These are phyloP conservation scores for Vaccinium macrocarpon DNA, from an alignment of 148 eudicot genomes.

Conservation along the genomic window DNA sequence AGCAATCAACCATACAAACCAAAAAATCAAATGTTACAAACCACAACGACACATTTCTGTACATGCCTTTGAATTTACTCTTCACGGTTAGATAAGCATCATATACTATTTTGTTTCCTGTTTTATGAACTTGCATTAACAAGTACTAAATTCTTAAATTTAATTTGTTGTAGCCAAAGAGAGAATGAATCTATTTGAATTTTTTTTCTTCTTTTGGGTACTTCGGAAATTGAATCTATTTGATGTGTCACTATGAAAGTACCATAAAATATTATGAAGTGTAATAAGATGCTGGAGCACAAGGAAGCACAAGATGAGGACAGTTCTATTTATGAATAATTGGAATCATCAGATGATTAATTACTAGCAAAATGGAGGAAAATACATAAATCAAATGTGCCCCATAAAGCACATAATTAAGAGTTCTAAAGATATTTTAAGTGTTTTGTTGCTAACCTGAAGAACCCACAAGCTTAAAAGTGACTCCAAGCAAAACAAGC, in stretches of 20 bases:
- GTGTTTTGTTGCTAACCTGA: slow-evolving; percentile 59
- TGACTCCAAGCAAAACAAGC: slow-evolving; percentile 79
- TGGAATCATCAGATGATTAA: neutral
- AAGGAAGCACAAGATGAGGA: neutral
- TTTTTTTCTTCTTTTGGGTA: too few species aligned
- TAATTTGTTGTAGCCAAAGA: neutral
- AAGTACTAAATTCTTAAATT: neutral
- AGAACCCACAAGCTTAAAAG: slow-evolving; percentile 98
- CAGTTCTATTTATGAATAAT: neutral
- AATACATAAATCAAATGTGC: neutral
- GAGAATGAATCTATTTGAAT: neutral
- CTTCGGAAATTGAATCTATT: neutral
- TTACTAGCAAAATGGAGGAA: neutral
- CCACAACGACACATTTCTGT: neutral
- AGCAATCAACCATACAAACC: neutral
- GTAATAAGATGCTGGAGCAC: neutral
- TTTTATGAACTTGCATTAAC: neutral
- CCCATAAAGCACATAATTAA: too few species aligned
- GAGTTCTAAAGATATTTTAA: too few species aligned
- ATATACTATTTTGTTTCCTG: neutral
- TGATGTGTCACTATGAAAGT: neutral
- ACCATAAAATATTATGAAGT: neutral
- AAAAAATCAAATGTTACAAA: neutral
- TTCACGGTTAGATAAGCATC: neutral
- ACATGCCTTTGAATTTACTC: neutral